Percentiles rank a stretch among this genome's conserved stretches.
Conservation (phyloP, 164 flowering plant species). For the Houttuynia cordata region DNA sequence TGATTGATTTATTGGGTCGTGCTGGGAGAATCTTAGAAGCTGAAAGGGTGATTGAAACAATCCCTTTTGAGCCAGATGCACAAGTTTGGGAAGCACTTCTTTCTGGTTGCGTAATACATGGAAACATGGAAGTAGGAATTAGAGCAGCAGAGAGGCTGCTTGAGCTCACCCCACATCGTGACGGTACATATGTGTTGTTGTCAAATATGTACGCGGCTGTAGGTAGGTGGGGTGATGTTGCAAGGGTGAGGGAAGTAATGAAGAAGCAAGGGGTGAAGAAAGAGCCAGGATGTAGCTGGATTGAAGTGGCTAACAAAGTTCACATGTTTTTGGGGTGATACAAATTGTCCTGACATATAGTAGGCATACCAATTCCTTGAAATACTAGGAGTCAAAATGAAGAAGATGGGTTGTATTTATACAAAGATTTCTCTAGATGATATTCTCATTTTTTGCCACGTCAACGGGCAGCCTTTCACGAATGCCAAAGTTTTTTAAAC, state of each 20-base stretch:
- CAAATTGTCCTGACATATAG: constrained; percentile 47
- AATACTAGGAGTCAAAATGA: constrained; percentile 34
- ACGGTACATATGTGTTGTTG: constrained; percentile 57
- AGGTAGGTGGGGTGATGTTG: constrained; percentile 52
- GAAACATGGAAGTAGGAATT: constrained; percentile 52
- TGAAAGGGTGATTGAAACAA: constrained; percentile 27
- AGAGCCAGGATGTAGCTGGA: constrained; percentile 92
- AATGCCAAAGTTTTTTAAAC: too few relatives aligned
- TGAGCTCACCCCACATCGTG: constrained; percentile 50
- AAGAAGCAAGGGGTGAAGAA: constrained; percentile 71
- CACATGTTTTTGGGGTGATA: constrained; percentile 74
- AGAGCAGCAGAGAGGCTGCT: constrained; percentile 58
- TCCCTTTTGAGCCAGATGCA: constrained; percentile 61
- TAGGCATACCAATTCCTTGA: constrained; percentile 43
- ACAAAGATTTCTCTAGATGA: constrained; percentile 56
- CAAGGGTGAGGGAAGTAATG: constrained; percentile 57
- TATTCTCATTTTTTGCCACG: too few relatives aligned
- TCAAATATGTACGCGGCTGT: constrained; percentile 54
- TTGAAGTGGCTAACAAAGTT: constrained; percentile 57
- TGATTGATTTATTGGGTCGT: constrained; percentile 65
- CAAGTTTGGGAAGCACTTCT: constrained; percentile 75
- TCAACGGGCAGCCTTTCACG: too few relatives aligned
- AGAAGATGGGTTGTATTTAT: constrained; percentile 46
- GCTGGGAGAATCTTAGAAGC: constrained; percentile 71
- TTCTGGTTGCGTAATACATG: constrained; percentile 60